These are phyloP conservation scores for Ogataea kodamae DNA, from an alignment of 805 yeast species.

Conservation along the genomic window DNA sequence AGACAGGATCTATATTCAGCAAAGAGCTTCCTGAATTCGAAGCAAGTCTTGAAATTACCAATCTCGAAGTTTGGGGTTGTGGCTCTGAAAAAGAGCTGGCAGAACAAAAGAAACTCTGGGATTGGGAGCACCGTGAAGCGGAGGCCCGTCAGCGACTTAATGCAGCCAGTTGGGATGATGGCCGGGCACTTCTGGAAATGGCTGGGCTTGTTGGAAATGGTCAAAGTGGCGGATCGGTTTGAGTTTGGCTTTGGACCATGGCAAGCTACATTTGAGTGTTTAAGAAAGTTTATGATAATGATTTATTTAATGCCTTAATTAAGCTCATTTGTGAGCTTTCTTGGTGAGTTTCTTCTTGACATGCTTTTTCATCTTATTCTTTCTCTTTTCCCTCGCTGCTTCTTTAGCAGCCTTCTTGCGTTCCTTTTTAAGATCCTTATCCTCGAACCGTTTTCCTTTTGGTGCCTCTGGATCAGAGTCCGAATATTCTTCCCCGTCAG, in stretches of 20 bases:
- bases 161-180: constrained; percentile 66
- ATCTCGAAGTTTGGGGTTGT: constrained; percentile 88
- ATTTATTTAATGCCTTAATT: no score
- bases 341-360: constrained; percentile 72
- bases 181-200: constrained; percentile 80
- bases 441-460: constrained; percentile 75
- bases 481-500: constrained; percentile 15
- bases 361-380: constrained; percentile 79
- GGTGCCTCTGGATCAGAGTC: constrained; percentile 23
- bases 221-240: constrained; percentile 47
- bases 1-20: constrained; percentile 33
- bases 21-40: constrained; percentile 49
- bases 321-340: constrained; percentile 32
- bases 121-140: constrained; percentile 89
- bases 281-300: no score
- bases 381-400: constrained; percentile 72
- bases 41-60: constrained; percentile 64
- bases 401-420: constrained; percentile 76
- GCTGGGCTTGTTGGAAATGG: constrained; percentile 58
- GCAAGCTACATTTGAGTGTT: no score
- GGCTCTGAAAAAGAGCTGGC: constrained; percentile 76
- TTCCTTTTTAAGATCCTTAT: constrained; percentile 71
- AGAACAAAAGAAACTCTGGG: constrained; percentile 77
- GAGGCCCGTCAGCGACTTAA: constrained; percentile 72
- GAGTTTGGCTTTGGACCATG: no score